phyloP scores from a whole-genome alignment of 2,329 filamentous ascomycete genomes.

The Colletotrichum tropicicola region DNA sequence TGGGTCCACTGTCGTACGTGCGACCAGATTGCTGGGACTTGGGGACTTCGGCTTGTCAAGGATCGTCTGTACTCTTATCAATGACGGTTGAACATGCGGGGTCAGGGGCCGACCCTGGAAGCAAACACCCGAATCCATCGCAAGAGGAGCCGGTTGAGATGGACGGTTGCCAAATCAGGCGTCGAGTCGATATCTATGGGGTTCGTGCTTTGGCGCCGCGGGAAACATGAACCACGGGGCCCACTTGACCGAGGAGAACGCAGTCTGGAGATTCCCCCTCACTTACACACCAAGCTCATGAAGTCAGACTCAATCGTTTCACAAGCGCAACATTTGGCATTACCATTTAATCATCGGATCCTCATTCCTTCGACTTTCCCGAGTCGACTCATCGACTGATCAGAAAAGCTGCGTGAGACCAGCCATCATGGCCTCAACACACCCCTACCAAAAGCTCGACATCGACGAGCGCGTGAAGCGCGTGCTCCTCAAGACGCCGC shows the following conservation, averaged over 20 bases:
- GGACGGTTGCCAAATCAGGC: no score
- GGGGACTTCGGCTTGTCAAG: not conserved
- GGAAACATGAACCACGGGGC: not conserved
- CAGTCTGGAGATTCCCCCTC: not conserved
- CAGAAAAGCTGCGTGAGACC: no score
- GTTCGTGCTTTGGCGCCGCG: no score
- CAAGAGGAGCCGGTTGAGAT: no score
- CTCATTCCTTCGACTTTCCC: no score
- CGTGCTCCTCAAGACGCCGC: slow-evolving; percentile 36
- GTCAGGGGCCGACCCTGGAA: not conserved
- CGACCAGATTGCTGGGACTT: not conserved
- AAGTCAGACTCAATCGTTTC: no score
- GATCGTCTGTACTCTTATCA: not conserved
- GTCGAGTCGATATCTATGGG: no score
- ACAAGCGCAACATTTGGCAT: no score
- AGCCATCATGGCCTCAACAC: not conserved
- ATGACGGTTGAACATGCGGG: not conserved
- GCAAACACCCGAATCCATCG: no score
- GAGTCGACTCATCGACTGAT: no score
- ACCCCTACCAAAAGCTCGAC: slow-evolving; percentile 18
- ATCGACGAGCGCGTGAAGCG: slow-evolving; percentile 40
- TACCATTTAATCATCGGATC: not conserved
- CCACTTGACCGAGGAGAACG: slow-evolving; percentile 9
- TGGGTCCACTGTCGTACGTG: no score
- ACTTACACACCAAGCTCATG: not conserved